Base-by-base conservation (phyloP, 2,329 filamentous ascomycete species). In the Colletotrichum sp. region DNA sequence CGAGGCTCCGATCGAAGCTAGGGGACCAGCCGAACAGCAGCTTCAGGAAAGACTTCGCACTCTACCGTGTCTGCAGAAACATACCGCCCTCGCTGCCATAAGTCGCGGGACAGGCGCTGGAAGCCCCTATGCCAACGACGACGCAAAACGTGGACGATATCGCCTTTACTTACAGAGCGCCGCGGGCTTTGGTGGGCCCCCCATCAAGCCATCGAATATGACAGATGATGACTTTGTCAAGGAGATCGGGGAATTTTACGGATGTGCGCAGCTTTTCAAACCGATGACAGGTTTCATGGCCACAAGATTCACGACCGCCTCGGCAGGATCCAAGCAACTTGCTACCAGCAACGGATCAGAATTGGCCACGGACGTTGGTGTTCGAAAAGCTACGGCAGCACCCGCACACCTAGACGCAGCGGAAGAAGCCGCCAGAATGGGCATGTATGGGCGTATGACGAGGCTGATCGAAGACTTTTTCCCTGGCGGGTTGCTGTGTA, bases 281-380 rank as follows among this genome's bases (percentile, higher is more conserved):
- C 97, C 97, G 1, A 95, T 98, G 86, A 95, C 94, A 3, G 96
- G 96, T 0, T 89, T 95, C 77, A 98, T 99, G 95, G 97, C 96
- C 19, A 95, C 94, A 25, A 93, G 96, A 0, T 99, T 99, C 83
- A 98, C 96, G 0, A 93, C 94, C 3, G 91, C 92, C 1, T 91
- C 91, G 11, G 87, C 90, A 0, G 79, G 85, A 11, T 80, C 85
- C 8, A 75, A 82, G 9, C 39, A 72, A 80, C 2, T 80, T 83
- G 4, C 25, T 34, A 19, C 27, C 12, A 8, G 66, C 75, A 6
- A 72, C 39, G 39, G 73, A 16, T 74, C 80, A 15, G 76, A 77
- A 19, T 72, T 66, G 19, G 68, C 78, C 22, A 71, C 32, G 13
- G 78, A 76, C 30, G 12, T 2, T 80, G 78, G 5, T 80, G 80